Evolutionary conservation across 768 basidiomycete genomes (phyloP).

Genomic region (Imleria badia): DNA sequence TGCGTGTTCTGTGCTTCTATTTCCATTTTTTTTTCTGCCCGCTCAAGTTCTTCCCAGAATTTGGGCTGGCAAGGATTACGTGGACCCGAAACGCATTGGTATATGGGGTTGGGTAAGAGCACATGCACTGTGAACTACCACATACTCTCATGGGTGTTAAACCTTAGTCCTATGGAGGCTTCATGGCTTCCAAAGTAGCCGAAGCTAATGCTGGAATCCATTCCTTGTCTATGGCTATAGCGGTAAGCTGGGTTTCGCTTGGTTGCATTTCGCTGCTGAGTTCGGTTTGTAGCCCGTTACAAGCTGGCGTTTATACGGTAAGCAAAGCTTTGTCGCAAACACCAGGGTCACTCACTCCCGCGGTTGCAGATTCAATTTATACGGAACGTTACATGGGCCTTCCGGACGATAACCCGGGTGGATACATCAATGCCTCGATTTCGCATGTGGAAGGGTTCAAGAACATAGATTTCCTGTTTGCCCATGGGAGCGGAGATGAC

Average conservation of each 20-base stretch:
- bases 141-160: not conserved
- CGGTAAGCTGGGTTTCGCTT: constrained; percentile 49
- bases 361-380: constrained; percentile 79
- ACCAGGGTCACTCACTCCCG: not conserved
- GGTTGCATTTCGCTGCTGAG: constrained; percentile 6
- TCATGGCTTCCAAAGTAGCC: constrained; percentile 90
- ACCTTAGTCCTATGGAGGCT: constrained; percentile 88
- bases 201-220: constrained; percentile 91
- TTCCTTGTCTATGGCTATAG: constrained; percentile 87
- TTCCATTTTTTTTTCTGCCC: not conserved
- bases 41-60: constrained; percentile 40
- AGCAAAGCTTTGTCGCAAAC: constrained; percentile 16
- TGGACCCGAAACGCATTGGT: constrained; percentile 85
- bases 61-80: constrained; percentile 86
- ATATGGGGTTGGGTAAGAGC: constrained; percentile 95
- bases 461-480: constrained; percentile 76
- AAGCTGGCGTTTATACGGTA: constrained; percentile 81
- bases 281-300: constrained; percentile 66
- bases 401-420: constrained; percentile 72
- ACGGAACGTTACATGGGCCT: constrained; percentile 97
- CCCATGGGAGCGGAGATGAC: constrained; percentile 94
- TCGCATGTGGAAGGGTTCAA: constrained; percentile 86
- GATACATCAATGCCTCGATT: constrained; percentile 90
- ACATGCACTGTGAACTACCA: not conserved
- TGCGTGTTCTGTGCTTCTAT: constrained; percentile 35